Evolutionary conservation across 139 green algal genomes (phyloP), one percentile per base, ranked within the genome.

Genomic region (Desmodesmus armatus): DNA sequence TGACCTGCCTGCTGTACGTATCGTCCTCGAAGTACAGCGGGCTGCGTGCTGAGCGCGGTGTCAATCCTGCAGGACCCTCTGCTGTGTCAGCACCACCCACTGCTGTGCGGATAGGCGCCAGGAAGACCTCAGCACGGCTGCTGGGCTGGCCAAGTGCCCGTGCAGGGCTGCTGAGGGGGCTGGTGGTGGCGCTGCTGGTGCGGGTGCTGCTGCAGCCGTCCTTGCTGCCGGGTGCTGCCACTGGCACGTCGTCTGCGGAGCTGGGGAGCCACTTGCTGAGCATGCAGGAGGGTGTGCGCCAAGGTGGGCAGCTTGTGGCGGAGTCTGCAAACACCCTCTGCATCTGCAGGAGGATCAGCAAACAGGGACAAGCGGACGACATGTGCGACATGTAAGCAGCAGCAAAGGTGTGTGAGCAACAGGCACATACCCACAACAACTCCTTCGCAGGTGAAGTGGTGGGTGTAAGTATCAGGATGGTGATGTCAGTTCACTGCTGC

Each of bases 241-340:
- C 55, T 39, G 53, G 53, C 15, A 74, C 67, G 31, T 84, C 78
- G 3, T 84, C 78, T 44, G 40, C 78, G 31, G 5, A 47, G 43
- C 25, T 37, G 23, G 78, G 78, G 6, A 84, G 62, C 78, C 78
- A 84, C n/a, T 58, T 75, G 62, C 41, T 75, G 62, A 84, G 41
- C 78, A 84, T 84, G 62, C 39, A 75, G 21, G 60, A 33, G 1
- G 41, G 37, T 27, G 51, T 23, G 29, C 78, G 62, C 78, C 78
- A 84, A 6, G 78, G 78, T 2, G 78, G 78, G 63, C 62, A 84
- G 41, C 78, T 84, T 3, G 31, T 55, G 41, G 39, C 49, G 15
- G 76, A 72, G n/a, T 82, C 76, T 40, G 76, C 76, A 43, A 82
- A 82, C 37, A 58, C 53, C 29, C 69, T 19, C 29, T 81, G 74